Evolutionary conservation across 352 stramenopile genomes (phyloP).

Genomic region (Peronosclerospora sorghi): DNA sequence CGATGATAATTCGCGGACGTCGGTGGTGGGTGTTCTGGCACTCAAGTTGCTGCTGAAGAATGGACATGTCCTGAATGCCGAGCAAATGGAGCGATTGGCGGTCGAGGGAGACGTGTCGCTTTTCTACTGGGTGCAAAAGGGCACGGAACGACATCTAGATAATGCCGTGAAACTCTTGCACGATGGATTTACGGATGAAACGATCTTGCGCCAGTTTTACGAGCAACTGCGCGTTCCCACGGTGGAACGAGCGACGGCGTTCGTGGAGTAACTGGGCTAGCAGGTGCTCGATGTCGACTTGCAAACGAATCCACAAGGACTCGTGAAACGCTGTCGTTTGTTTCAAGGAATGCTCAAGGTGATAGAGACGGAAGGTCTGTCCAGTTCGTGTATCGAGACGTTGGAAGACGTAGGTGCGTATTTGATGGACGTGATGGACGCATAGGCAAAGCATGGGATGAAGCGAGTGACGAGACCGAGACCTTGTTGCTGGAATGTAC

Average conservation of each 20-base stretch:
- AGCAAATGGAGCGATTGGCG: conserved; percentile 69
- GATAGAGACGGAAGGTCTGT: conserved; percentile 26
- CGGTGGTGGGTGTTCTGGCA: conserved; percentile 58
- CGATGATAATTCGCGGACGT: conserved; percentile 57
- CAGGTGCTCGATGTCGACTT: conserved; percentile 64
- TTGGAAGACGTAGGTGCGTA: conserved; percentile 49
- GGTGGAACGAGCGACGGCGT: conserved; percentile 42
- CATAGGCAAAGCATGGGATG: conserved; percentile 9
- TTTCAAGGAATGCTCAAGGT: conserved; percentile 43
- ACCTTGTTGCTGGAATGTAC: conserved; percentile 32
- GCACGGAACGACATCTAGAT: too few species aligned
- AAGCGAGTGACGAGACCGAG: conserved; percentile 18
- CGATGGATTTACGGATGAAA: conserved; percentile 55
- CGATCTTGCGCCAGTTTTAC: conserved; percentile 44
- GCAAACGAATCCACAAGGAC: conserved; percentile 19
- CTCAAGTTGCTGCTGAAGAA: conserved; percentile 57
- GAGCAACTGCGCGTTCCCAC: conserved; percentile 39
- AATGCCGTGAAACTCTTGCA: conserved; percentile 65
- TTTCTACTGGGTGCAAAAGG: conserved; percentile 80
- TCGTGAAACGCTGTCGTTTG: conserved; percentile 64
- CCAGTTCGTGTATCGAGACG: conserved; percentile 43
- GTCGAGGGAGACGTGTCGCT: conserved; percentile 57
- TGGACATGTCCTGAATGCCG: conserved; percentile 32
- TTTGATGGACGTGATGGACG: conserved; percentile 27
- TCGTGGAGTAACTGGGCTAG: conserved; percentile 48